A percentile compares a stretch with the other conserved stretches of the same genome.
These are phyloP conservation scores for Martiniozyma abietophila DNA, from an alignment of 805 yeast species.

Conservation along the genomic window DNA sequence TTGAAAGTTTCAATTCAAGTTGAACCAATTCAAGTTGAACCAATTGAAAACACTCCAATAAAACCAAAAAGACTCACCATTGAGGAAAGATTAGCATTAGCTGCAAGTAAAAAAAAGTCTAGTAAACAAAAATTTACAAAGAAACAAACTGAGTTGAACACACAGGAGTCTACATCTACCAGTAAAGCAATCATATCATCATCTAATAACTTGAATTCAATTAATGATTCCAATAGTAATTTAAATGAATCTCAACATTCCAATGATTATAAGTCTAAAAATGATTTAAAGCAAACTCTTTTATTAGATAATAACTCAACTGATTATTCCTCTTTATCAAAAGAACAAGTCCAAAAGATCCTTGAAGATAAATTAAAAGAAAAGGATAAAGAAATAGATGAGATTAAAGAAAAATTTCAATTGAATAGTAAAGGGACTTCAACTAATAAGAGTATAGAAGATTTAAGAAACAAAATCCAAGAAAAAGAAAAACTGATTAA, in stretches of 20 bases:
- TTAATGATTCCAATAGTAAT: neutral
- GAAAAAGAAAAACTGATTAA: constrained; percentile 55
- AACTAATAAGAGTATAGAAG: neutral
- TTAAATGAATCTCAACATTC: too few species aligned
- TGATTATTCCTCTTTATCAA: too few species aligned
- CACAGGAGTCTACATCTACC: neutral
- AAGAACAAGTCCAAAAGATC: too few species aligned
- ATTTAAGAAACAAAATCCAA: constrained; percentile 22
- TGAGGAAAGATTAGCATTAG: constrained; percentile 78
- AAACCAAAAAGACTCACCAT: constrained; percentile 52
- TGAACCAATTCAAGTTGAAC: too few species aligned
- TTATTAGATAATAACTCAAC: neutral
- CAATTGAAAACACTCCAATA: too few species aligned
- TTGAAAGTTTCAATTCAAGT: too few species aligned
- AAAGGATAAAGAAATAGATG: neutral
- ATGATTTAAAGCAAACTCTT: too few species aligned
- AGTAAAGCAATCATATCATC: too few species aligned
- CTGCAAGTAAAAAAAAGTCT: constrained; percentile 38
- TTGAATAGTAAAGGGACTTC: neutral
- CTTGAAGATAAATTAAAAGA: neutral
- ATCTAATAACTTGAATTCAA: neutral
- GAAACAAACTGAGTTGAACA: constrained; percentile 1
- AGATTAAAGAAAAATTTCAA: too few species aligned
- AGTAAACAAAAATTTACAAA: constrained; percentile 1
- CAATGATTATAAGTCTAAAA: too few species aligned